Evolutionary conservation across 108 stramenopile species (phyloP).

Genomic region (Phaeodactylum tricornutum): DNA sequence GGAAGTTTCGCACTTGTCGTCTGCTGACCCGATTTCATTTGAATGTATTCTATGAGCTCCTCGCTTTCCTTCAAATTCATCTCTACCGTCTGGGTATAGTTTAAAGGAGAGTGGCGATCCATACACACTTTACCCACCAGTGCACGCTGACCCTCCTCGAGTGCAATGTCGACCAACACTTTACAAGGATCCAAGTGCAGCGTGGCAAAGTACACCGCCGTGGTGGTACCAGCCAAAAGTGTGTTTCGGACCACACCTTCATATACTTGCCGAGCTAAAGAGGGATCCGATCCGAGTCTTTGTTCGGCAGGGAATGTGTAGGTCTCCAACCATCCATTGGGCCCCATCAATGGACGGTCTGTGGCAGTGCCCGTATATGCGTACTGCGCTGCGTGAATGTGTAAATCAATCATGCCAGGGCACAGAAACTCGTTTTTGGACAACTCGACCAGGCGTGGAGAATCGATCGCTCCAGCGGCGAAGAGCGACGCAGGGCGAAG

Average conservation of each 20-base stretch:
- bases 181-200: constrained; percentile 45
- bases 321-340: constrained; percentile 47
- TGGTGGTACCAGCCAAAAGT: constrained; percentile 46
- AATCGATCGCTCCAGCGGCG: too few species aligned
- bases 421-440: constrained; percentile 13
- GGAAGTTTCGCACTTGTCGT: constrained; percentile 3
- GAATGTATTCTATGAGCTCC: constrained; percentile 30
- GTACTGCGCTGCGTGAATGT: constrained; percentile 72
- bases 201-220: constrained; percentile 52
- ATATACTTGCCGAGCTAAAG: constrained; percentile 24
- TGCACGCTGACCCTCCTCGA: constrained; percentile 48
- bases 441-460: too few species aligned
- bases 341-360: constrained; percentile 45
- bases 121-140: constrained; percentile 72
- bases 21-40: constrained; percentile 1
- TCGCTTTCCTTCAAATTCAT: constrained; percentile 32
- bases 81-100: constrained; percentile 41
- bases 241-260: constrained; percentile 31
- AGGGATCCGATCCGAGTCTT: constrained; percentile 16
- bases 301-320: constrained; percentile 67
- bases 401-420: constrained; percentile 32
- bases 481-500: too few species aligned
- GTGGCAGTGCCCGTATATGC: constrained; percentile 63
- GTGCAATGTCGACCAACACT: constrained; percentile 38
- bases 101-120: constrained; percentile 57